Evolutionary conservation across 352 stramenopile species (phyloP).

Genomic region (Blastocystis sp.): DNA sequence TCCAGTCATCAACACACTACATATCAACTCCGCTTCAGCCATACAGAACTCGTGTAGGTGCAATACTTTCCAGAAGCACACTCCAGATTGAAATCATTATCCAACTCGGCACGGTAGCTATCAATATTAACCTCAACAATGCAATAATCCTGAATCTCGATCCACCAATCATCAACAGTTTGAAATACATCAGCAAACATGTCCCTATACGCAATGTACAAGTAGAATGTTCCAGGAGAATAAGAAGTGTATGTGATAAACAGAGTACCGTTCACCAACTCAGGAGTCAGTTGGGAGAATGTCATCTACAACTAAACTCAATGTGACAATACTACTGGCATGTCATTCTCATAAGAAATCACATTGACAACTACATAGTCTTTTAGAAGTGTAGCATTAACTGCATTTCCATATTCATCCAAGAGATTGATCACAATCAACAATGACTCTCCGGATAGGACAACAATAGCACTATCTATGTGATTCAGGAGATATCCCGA

Average conservation of each 20-base stretch:
- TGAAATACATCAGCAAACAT: not conserved
- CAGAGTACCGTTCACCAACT: too few relatives aligned
- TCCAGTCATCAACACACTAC: not conserved
- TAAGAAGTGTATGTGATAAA: not conserved
- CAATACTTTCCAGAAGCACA: conserved; percentile 23
- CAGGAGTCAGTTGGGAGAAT: not conserved
- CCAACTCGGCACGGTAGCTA: not conserved
- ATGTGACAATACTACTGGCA: not conserved
- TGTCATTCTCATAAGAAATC: not conserved
- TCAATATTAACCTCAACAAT: not conserved
- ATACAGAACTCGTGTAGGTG: not conserved
- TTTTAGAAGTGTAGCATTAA: not conserved
- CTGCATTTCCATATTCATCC: not conserved
- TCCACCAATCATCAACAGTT: not conserved
- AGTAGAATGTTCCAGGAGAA: not conserved
- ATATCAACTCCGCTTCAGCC: not conserved
- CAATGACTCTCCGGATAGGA: not conserved
- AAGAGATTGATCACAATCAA: not conserved
- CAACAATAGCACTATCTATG: not conserved
- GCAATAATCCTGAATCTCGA: not conserved
- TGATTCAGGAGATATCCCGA: not conserved
- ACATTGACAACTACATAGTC: not conserved
- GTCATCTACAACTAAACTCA: not conserved
- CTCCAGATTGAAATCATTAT: conserved; percentile 31
- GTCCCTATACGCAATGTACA: not conserved